phyloP scores from a whole-genome alignment of 225 moss, liverwort and hornwort species.

The Sphagnum contortum region DNA sequence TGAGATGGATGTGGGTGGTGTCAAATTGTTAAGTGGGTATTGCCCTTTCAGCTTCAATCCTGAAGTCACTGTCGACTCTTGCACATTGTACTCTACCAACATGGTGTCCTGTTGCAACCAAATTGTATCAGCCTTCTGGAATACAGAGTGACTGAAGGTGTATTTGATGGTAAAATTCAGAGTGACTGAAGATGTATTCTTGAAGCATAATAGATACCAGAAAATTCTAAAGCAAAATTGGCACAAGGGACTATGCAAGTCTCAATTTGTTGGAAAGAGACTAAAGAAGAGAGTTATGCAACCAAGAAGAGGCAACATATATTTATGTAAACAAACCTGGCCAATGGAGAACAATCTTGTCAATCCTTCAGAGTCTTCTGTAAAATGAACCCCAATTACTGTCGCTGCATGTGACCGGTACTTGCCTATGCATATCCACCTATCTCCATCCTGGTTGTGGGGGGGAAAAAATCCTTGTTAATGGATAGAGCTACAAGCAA shows the following conservation, averaged over 20 bases:
- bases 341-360: slow-evolving; percentile 46
- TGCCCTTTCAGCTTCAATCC: slow-evolving; percentile 50
- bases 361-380: slow-evolving; percentile 17
- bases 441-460: slow-evolving; percentile 29
- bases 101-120: slow-evolving; percentile 30
- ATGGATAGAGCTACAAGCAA: neutral
- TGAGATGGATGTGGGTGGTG: slow-evolving; percentile 25
- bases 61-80: slow-evolving; percentile 31
- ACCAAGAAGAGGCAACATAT: no score
- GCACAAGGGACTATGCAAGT: neutral
- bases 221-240: no score
- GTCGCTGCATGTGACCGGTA: slow-evolving; percentile 48
- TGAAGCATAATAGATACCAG: no score
- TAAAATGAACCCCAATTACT: slow-evolving; percentile 26
- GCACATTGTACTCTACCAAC: slow-evolving; percentile 49
- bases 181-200: no score
- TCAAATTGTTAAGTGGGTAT: slow-evolving; percentile 38
- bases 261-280: no score
- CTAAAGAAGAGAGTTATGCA: no score
- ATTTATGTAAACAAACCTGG: slow-evolving; percentile 14
- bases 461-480: neutral
- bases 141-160: no score
- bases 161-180: neutral
- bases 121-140: neutral
- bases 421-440: slow-evolving; percentile 55